Percentiles rank a stretch among this genome's conserved stretches.
Evolutionary conservation across 2,329 filamentous ascomycete species (phyloP).

Genomic region (Ceratocystis huliohia): DNA sequence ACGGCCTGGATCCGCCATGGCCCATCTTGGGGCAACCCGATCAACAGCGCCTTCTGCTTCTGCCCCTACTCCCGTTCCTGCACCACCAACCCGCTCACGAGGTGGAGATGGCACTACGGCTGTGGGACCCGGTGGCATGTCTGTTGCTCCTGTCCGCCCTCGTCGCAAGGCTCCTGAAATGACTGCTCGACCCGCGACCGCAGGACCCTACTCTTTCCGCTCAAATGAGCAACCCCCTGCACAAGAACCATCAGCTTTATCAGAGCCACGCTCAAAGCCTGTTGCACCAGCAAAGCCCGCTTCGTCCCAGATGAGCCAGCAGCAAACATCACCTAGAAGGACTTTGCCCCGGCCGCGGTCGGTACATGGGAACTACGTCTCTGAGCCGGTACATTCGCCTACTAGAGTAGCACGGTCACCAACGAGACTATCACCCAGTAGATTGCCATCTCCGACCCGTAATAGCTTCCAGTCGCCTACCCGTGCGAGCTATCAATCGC

Average conservation of each 20-base stretch:
- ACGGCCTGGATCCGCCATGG: conserved; percentile 52
- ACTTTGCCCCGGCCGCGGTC: conserved; percentile 32
- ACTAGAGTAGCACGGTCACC: conserved; percentile 9
- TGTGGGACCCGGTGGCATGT: conserved; percentile 44
- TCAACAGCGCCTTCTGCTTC: conserved; percentile 29
- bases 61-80: conserved; percentile 16
- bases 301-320: conserved; percentile 29
- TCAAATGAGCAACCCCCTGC: conserved; percentile 33
- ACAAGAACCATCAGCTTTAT: conserved; percentile 26
- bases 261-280: conserved; percentile 34
- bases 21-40: conserved; percentile 42
- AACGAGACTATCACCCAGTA: conserved; percentile 11
- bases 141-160: conserved; percentile 51
- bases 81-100: conserved; percentile 23
- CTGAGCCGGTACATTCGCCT: conserved; percentile 18
- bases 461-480: conserved; percentile 9
- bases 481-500: conserved; percentile 12
- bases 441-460: conserved; percentile 6
- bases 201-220: conserved; percentile 52
- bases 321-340: conserved; percentile 41
- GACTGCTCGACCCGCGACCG: conserved; percentile 47
- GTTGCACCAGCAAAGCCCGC: conserved; percentile 32
- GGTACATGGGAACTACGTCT: conserved; percentile 16
- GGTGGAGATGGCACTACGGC: conserved; percentile 33
- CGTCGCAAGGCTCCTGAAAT: conserved; percentile 46